Evolutionary conservation across 2,329 filamentous ascomycete genomes (phyloP).

Genomic region (Sporothrix mexicana): DNA sequence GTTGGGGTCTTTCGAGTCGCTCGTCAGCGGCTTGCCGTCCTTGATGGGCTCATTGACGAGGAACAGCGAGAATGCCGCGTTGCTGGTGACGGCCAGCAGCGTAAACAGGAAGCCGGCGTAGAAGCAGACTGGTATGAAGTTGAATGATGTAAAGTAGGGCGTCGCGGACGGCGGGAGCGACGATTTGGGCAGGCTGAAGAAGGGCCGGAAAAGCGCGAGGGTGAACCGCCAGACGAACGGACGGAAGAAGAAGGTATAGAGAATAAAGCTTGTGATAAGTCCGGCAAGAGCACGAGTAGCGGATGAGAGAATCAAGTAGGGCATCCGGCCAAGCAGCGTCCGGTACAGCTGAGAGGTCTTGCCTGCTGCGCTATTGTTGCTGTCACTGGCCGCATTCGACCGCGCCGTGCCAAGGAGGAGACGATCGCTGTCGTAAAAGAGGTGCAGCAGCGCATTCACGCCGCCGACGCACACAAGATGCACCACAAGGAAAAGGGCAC

Average conservation of each 20-base stretch:
- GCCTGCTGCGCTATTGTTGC: background rate
- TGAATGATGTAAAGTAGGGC: constrained; percentile 58
- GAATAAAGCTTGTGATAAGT: constrained; percentile 54
- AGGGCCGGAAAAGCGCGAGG: constrained; percentile 71
- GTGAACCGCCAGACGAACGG: constrained; percentile 70
- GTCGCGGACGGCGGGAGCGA: constrained; percentile 65
- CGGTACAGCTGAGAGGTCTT: constrained; percentile 34
- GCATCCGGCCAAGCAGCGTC: constrained; percentile 48
- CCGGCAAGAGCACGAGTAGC: constrained; percentile 51
- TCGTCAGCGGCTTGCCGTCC: constrained; percentile 80
- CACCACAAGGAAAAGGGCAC: constrained; percentile 77
- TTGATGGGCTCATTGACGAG: constrained; percentile 82
- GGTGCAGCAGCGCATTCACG: constrained; percentile 71
- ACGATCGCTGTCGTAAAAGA: constrained; percentile 75
- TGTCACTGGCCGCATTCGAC: constrained; percentile 23
- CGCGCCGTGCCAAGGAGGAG: constrained; percentile 56
- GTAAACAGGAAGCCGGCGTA: constrained; percentile 70
- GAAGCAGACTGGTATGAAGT: constrained; percentile 61
- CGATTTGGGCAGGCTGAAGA: constrained; percentile 77
- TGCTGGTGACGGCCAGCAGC: constrained; percentile 77
- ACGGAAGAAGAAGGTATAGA: constrained; percentile 70
- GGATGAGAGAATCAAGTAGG: constrained; percentile 48
- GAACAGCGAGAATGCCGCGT: constrained; percentile 79
- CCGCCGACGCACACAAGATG: constrained; percentile 72
- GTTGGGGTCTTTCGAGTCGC: constrained; percentile 87